Evolutionary conservation across 257 asterid genomes (phyloP), one percentile per base, ranked within the genome.

Genomic region (Ajuga chamaepitys): DNA sequence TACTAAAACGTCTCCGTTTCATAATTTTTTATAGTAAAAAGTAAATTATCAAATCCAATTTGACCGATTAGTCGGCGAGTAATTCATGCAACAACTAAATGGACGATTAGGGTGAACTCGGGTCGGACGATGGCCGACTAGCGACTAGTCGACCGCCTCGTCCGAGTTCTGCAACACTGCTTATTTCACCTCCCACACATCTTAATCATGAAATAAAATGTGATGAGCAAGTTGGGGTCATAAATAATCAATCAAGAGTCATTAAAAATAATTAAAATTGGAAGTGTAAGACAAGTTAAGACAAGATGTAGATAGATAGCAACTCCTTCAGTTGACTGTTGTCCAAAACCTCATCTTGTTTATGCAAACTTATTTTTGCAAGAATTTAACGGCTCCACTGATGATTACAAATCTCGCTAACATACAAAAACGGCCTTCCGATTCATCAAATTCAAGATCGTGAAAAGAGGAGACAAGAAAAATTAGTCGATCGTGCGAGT

Each of bases 231-330:
- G 74, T 61, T 76, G 73, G 61, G 61, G 60, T 28, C 61, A 68
- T 12, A n/a, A 64, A 46, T 58, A 54, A 48, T 54, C 48, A 68
- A 64, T 75, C 52, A 66, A 24, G 44, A 40, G 54, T 48, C 30
- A 9, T 40, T 35, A 60, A 60, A 37, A 71, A 40, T 35, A 21
- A 42, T 8, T 53, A 47, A 4, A 61, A 68, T 44, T 61, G 51
- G 81, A 79, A 76, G 87, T 82, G 70, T 38, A 7, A 28, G 38
- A 82, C 81, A 82, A 82, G 87, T 74, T 67, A 82, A 58, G 52
- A 48, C 68, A 58, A 73, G 86, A 78, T 70, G 72, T 74, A 66
- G 87, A 82, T 58, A 58, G 79, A 76, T 71, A 61, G 76, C 78
- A 61, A 67, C 81, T 74, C 81, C 65, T 45, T 60, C 47, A 44